Conservation (phyloP, 331 rosid genomes). For the Quercus lobata region DNA sequence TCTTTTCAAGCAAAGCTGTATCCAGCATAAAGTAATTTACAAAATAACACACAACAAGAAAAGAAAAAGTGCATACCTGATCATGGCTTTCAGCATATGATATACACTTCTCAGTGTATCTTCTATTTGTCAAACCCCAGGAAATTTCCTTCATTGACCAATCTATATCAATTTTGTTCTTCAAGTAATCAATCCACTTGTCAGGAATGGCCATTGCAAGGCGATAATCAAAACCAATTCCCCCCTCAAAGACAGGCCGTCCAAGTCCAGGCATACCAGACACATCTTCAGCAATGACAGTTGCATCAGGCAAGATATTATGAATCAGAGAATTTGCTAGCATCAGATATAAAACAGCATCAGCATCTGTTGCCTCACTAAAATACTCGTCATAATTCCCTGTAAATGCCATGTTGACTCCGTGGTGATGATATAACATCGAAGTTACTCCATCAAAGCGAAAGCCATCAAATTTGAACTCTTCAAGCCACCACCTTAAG, state of each 20-base stretch:
- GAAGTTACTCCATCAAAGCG: constrained; percentile 98
- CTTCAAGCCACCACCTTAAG: constrained; percentile 95
- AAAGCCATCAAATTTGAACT: constrained; percentile 88
- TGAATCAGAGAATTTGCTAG: constrained; percentile 74
- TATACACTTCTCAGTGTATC: constrained; percentile 87
- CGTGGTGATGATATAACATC: constrained; percentile 97
- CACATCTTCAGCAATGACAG: constrained; percentile 91
- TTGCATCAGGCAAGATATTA: constrained; percentile 74
- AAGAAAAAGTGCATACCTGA: constrained; percentile 50
- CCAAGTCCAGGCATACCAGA: constrained; percentile 99
- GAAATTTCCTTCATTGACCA: constrained; percentile 89
- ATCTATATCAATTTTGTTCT: constrained; percentile 69
- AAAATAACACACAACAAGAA: constrained; percentile 2
- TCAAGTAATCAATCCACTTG: constrained; percentile 88
- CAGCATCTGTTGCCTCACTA: constrained; percentile 80
- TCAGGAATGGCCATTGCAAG: constrained; percentile 95
- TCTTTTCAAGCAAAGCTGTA: constrained; percentile 3
- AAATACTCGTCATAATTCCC: constrained; percentile 87
- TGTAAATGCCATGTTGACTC: constrained; percentile 67
- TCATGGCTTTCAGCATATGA: constrained; percentile 97
- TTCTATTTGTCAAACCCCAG: constrained; percentile 76
- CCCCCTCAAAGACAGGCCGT: constrained; percentile 64
- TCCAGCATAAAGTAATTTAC: not conserved
- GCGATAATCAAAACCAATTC: constrained; percentile 89
- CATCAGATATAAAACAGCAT: constrained; percentile 94